Evolutionary conservation across 257 asterid species (phyloP).

Genomic region (Parsonsia alboflavescens): DNA sequence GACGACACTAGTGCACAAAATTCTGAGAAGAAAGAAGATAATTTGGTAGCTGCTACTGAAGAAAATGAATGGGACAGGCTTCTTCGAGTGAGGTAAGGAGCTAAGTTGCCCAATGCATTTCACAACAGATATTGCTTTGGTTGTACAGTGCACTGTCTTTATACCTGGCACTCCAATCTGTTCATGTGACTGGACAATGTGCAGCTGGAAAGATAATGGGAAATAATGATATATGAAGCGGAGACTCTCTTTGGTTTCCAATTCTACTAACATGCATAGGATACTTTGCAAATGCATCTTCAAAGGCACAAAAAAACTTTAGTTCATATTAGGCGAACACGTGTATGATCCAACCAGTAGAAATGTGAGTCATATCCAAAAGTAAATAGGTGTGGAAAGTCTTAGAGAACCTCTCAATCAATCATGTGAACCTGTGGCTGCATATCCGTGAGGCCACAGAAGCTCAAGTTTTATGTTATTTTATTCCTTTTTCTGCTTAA

Average conservation of each 20-base stretch:
- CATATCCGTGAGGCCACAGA: not conserved
- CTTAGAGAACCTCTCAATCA: not conserved
- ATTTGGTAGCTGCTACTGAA: slow-evolving; percentile 42
- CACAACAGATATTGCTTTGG: not conserved
- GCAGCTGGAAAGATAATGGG: not conserved
- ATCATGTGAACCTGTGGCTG: not conserved
- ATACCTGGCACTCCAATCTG: not conserved
- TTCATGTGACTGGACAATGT: not conserved
- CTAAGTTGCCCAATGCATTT: not conserved
- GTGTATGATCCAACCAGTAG: not conserved
- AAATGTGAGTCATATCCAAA: not conserved
- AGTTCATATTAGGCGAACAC: not conserved
- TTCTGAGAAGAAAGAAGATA: slow-evolving; percentile 60
- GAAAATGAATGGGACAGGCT: slow-evolving; percentile 97
- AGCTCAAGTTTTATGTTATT: not conserved
- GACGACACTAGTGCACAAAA: slow-evolving; percentile 41
- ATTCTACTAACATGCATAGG: not conserved
- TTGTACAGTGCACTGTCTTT: not conserved
- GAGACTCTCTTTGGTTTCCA: not conserved
- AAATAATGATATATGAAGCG: not conserved
- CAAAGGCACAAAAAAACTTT: not conserved
- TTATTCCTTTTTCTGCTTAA: not conserved
- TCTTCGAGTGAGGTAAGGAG: slow-evolving; percentile 74
- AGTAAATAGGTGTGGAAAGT: not conserved
- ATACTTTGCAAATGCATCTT: slow-evolving; percentile 1